Percentiles rank a stretch among this genome's conserved stretches.
These are phyloP conservation scores for Mentha longifolia DNA, from an alignment of 257 asterid species.

Conservation along the genomic window DNA sequence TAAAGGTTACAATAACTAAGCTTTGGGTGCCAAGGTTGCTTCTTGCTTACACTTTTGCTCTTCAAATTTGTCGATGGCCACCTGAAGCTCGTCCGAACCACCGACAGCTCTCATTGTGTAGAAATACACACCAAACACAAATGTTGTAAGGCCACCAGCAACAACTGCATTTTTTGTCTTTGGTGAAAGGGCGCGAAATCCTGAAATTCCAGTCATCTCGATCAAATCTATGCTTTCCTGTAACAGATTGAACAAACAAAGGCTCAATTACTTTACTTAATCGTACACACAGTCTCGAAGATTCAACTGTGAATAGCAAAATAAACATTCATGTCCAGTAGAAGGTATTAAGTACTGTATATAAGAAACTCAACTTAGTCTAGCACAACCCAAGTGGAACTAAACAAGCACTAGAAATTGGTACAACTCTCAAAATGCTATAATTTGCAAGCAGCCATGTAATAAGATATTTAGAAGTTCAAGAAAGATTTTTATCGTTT, in stretches of 20 bases:
- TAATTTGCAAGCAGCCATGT: neutral
- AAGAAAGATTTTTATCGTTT: conserved; percentile 1
- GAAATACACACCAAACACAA: conserved; percentile 87
- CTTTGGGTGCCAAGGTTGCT: conserved; percentile 44
- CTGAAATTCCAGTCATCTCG: conserved; percentile 64
- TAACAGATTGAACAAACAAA: conserved; percentile 14
- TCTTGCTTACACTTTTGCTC: conserved; percentile 54
- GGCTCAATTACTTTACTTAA: neutral
- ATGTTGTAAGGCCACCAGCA: conserved; percentile 72
- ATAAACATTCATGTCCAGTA: neutral
- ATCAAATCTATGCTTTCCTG: neutral
- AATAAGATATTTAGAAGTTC: neutral
- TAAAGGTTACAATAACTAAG: conserved; percentile 33
- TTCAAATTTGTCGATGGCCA: conserved; percentile 85
- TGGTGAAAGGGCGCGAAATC: conserved; percentile 64
- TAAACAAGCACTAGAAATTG: too few relatives aligned
- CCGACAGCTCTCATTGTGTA: conserved; percentile 94
- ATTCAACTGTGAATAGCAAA: neutral
- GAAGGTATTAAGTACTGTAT: neutral
- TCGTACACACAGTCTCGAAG: neutral
- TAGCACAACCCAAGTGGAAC: neutral
- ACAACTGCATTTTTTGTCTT: conserved; percentile 68
- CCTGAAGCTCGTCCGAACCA: conserved; percentile 82
- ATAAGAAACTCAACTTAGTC: neutral
- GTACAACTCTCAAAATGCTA: neutral